phyloP scores from a whole-genome alignment of 2,329 filamentous ascomycete genomes.

The Didymosphaeria variabile region DNA sequence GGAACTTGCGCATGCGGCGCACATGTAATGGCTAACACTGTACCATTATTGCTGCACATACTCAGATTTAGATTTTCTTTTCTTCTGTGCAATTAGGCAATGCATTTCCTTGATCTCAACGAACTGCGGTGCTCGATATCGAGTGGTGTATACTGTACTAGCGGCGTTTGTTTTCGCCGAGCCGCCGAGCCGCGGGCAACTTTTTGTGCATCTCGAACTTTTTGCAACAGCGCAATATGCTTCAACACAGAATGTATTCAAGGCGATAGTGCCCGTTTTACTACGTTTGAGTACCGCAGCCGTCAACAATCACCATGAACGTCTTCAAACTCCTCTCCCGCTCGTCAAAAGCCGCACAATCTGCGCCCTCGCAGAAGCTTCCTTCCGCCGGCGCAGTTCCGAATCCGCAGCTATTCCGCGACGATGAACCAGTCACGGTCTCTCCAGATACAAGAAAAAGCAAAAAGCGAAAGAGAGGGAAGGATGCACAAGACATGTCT shows the following conservation, averaged over 20 bases:
- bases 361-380: constrained; percentile 56
- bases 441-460: constrained; percentile 29
- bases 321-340: constrained; percentile 77
- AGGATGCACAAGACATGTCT: constrained; percentile 24
- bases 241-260: constrained; percentile 6
- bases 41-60: constrained; percentile 50
- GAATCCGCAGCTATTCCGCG: constrained; percentile 74
- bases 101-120: constrained; percentile 29
- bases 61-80: constrained; percentile 50
- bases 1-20: constrained; percentile 29
- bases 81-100: constrained; percentile 44
- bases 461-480: constrained; percentile 56
- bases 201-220: constrained; percentile 28
- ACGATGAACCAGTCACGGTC: constrained; percentile 52
- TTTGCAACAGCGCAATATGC: constrained; percentile 13
- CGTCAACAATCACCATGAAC: constrained; percentile 65
- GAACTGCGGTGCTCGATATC: background rate
- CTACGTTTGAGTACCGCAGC: background rate
- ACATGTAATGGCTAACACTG: constrained; percentile 40
- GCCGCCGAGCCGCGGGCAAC: constrained; percentile 24
- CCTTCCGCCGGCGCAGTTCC: constrained; percentile 71
- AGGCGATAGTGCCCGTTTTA: background rate
- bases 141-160: constrained; percentile 1
- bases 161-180: constrained; percentile 32
- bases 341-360: constrained; percentile 67